phyloP scores from a whole-genome alignment of 108 stramenopile genomes.

The Bacterosira constricta region DNA sequence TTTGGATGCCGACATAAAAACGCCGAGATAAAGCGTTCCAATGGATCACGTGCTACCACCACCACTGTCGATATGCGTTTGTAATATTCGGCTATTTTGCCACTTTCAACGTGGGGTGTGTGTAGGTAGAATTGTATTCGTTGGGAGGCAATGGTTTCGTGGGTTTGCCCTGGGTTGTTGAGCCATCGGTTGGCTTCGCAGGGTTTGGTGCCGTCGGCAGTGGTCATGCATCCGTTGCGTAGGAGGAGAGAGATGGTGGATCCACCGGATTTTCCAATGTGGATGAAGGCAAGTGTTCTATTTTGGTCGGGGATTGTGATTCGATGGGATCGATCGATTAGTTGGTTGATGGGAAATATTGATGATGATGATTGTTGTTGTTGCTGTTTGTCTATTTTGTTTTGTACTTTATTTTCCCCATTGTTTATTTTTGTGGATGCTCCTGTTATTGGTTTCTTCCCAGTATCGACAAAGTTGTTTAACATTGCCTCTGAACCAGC shows the following conservation, averaged over 20 bases:
- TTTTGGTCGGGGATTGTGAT: conserved; percentile 8
- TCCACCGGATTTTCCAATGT: conserved; percentile 73
- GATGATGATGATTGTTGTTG: background rate
- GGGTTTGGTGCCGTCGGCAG: conserved; percentile 1
- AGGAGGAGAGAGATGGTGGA: conserved; percentile 55
- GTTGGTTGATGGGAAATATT: background rate
- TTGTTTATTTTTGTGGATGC: background rate
- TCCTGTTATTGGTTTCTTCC: background rate
- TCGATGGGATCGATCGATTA: conserved; percentile 10
- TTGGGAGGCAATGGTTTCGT: conserved; percentile 17
- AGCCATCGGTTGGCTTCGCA: conserved; percentile 11
- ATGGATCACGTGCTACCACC: conserved; percentile 17
- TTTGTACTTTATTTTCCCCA: background rate
- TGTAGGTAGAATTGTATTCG: conserved; percentile 23
- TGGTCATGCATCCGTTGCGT: conserved; percentile 55
- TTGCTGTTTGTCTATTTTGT: background rate
- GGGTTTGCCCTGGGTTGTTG: background rate
- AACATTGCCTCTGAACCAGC: background rate
- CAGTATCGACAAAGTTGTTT: background rate
- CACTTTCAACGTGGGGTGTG: conserved; percentile 1
- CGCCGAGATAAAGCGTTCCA: conserved; percentile 18
- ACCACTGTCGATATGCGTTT: conserved; percentile 6
- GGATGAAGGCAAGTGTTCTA: conserved; percentile 29
- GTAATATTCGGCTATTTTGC: conserved; percentile 21
- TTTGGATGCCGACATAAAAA: conserved; percentile 5